Percentiles rank a stretch among this genome's conserved stretches.
phyloP scores from a whole-genome alignment of 2,329 filamentous ascomycete species.

The Hirsutella minnesotensis region DNA sequence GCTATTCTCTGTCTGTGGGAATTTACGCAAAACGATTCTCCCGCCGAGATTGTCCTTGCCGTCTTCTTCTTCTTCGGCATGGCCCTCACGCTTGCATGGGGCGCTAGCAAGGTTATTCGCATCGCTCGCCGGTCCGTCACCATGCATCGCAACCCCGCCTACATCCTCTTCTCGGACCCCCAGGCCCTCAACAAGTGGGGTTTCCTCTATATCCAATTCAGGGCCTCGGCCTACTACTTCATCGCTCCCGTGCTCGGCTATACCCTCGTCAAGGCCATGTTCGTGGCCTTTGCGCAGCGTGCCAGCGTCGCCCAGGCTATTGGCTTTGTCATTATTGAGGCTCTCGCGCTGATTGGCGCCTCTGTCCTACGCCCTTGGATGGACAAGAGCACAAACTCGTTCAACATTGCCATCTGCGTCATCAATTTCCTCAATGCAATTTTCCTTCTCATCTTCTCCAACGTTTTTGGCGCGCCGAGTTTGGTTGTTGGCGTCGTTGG shows the following conservation, averaged over 20 bases:
- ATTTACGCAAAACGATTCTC: conserved; percentile 73
- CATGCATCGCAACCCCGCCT: conserved; percentile 93
- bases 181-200: conserved; percentile 93
- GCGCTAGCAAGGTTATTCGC: conserved; percentile 76
- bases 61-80: conserved; percentile 82
- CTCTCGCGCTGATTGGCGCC: conserved; percentile 61
- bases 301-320: conserved; percentile 65
- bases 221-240: conserved; percentile 91
- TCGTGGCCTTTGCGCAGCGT: conserved; percentile 70
- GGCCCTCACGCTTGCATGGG: conserved; percentile 68
- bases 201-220: conserved; percentile 94
- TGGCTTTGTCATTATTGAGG: conserved; percentile 73
- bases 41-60: conserved; percentile 75
- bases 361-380: conserved; percentile 86
- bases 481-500: conserved; percentile 82
- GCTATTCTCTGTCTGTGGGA: conserved; percentile 88
- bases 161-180: conserved; percentile 95
- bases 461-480: conserved; percentile 71
- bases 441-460: conserved; percentile 80
- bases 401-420: conserved; percentile 85
- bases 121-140: conserved; percentile 78
- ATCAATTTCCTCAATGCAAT: conserved; percentile 87
- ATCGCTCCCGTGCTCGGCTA: conserved; percentile 71
- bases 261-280: conserved; percentile 76
- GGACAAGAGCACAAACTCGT: conserved; percentile 96